Conservation (phyloP, 2,329 filamentous ascomycete genomes). For the Lasiodiplodia sp. region DNA sequence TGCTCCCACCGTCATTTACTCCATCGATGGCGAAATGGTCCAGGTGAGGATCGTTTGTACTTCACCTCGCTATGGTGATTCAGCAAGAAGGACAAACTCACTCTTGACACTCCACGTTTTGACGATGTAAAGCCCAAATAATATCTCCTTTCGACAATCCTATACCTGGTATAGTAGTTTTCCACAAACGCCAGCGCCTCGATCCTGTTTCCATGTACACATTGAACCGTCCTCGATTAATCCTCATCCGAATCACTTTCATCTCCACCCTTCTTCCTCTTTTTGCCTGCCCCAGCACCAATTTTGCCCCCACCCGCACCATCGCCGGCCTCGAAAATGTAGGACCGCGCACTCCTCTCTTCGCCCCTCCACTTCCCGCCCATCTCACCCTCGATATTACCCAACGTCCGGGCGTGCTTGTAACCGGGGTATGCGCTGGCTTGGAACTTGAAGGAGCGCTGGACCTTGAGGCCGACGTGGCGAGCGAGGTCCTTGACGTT, state of each 20-base stretch:
- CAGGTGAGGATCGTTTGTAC: no score
- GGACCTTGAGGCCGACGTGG: slow-evolving; percentile 74
- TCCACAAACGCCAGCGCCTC: background rate
- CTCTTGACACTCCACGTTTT: no score
- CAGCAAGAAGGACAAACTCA: no score
- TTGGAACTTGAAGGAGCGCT: slow-evolving; percentile 74
- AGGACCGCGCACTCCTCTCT: slow-evolving; percentile 55
- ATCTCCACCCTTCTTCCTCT: slow-evolving; percentile 33
- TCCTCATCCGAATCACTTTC: slow-evolving; percentile 19
- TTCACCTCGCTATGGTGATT: no score
- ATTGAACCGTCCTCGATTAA: background rate
- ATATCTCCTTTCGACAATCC: background rate
- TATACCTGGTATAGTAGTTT: background rate
- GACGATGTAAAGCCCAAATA: no score
- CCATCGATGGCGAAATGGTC: no score
- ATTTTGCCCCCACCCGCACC: slow-evolving; percentile 34
- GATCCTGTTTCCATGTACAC: background rate
- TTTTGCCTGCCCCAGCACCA: slow-evolving; percentile 7
- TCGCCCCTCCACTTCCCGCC: slow-evolving; percentile 59
- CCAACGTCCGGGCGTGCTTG: slow-evolving; percentile 74
- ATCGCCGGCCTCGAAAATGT: slow-evolving; percentile 50
- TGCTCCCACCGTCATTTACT: no score
- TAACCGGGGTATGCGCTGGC: slow-evolving; percentile 75
- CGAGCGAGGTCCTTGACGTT: slow-evolving; percentile 88
- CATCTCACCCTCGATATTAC: slow-evolving; percentile 55